Evolutionary conservation across 306 rosid species (phyloP), one percentile per base, ranked within the genome.

Genomic region (Cucurbita ficifolia): DNA sequence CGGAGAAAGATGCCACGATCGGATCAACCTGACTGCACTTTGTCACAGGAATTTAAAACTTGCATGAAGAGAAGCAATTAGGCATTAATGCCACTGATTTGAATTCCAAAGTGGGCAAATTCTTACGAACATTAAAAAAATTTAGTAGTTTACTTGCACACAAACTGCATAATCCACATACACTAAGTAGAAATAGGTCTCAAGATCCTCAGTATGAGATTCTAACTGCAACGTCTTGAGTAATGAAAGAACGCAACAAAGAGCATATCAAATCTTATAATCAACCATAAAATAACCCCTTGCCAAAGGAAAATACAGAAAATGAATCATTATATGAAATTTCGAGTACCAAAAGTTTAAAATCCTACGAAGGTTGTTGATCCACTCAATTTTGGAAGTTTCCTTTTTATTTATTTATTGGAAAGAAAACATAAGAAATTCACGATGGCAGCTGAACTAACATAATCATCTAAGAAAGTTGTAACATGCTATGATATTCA

Each of bases 1-100:
- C 98, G 13, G 97, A 94, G 84, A 94, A 94, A 33, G 98, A 94
- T 59, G 98, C 98, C 51, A 94, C 98, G 29, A 94, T 90, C 70
- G 98, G 98, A 85, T 94, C 98, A 78, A 94, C 98, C 81, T 94
- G 88, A 86, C 98, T 94, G 88, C 73, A 67, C 9, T 42, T 65
- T 19, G 10, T 10, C 29, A 18, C 51, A 43, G 9, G 35, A 42
- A 43, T 46, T 68, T 43, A n/a, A 29, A 29, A 68, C 55, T 68
- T 5, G 55, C 51, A 45, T 46, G 40, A 21, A 40, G 72, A 22
- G 14, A 17, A 11, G 38, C 10, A 46, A 14, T 6, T 12, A 13
- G 16, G 50, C 11, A 40, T 36, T 61, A 36, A 16, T 63, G 50
- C 29, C 70, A 17, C 8, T 62, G 2, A 29, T 62, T 5, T 16